Percentiles rank a stretch among this genome's conserved stretches.
phyloP scores from a whole-genome alignment of 2,329 filamentous ascomycete genomes.

The Pyrenophora seminiperda region DNA sequence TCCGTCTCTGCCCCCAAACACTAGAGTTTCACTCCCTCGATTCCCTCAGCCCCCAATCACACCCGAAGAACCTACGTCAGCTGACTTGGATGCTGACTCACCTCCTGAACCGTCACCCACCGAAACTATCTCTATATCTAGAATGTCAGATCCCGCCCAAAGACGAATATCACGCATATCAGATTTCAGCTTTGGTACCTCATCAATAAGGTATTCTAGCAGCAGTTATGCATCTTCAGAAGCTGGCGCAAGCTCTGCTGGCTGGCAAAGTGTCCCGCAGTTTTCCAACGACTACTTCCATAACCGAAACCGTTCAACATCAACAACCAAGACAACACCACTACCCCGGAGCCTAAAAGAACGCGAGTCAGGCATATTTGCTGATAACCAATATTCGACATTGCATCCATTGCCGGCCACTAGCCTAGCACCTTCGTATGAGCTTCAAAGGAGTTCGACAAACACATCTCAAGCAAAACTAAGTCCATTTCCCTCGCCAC shows the following conservation, averaged over 20 bases:
- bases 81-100: constrained; percentile 1
- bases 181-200: constrained; percentile 57
- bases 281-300: constrained; percentile 15
- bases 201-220: constrained; percentile 82
- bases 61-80: constrained; percentile 8
- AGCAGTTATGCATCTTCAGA: constrained; percentile 84
- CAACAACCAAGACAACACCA: constrained; percentile 18
- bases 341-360: constrained; percentile 25
- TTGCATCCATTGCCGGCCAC: constrained; percentile 34
- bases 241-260: constrained; percentile 52
- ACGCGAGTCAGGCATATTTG: constrained; percentile 16
- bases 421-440: constrained; percentile 20
- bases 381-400: constrained; percentile 20
- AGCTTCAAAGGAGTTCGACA: constrained; percentile 16
- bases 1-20: constrained; percentile 6
- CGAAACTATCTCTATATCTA: constrained; percentile 6
- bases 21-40: constrained; percentile 7
- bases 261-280: constrained; percentile 19
- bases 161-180: constrained; percentile 35
- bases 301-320: constrained; percentile 15
- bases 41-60: constrained; percentile 9
- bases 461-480: constrained; percentile 26
- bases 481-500: constrained; percentile 25
- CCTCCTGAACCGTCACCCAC: constrained; percentile 17
- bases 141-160: constrained; percentile 16